Evolutionary conservation across 129 eudicot genomes (phyloP), one percentile per base, ranked within the genome.

Genomic region (Artemisia argyi): DNA sequence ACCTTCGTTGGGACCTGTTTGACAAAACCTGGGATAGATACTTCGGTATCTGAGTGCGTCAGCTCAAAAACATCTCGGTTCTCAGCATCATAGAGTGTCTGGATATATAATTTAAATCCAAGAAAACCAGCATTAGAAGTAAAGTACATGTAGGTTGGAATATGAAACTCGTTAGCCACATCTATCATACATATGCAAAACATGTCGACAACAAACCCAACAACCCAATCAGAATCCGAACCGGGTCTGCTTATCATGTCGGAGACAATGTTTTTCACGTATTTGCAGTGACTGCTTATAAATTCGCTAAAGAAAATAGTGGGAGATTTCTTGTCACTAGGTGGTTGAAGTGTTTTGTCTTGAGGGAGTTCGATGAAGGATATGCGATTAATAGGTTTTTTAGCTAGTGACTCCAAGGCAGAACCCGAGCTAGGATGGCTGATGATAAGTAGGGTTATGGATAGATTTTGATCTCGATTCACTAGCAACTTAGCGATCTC

Each of bases 401-500:
- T 68, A 49, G 73, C 19, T 58, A 74, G 49, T 4, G 81, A 65
- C 35, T 67, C 68, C 13, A 78, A 65, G 76, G 68, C 79, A 11
- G 61, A 47, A 75, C 11, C n/a, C 4, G 11, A 24, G 51, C 35
- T 46, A 4, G 81, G 85, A 16, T 63, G 70, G n/a, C 17, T 76
- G 54, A 83, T 80, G 20, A 84, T 30, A 47, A 84, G 81, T 53
- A 85, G 42, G 16, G 75, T 74, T 35, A 81, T 51, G 16, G 73
- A 81, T 47, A 84, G 80, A 1, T n/a, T 47, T 5, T 73, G 71
- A 57, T 82, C 73, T 56, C 79, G 66, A 26, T 51, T 35, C 15
- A 68, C 72, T 2, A 85, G 71, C 2, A 81, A 67, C 19, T 79
- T 85, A 5, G 89, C 84, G 13, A 85, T 26, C 85, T 79, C 78